phyloP scores from a whole-genome alignment of 148 eudicot species.

The Silene uniflora region DNA sequence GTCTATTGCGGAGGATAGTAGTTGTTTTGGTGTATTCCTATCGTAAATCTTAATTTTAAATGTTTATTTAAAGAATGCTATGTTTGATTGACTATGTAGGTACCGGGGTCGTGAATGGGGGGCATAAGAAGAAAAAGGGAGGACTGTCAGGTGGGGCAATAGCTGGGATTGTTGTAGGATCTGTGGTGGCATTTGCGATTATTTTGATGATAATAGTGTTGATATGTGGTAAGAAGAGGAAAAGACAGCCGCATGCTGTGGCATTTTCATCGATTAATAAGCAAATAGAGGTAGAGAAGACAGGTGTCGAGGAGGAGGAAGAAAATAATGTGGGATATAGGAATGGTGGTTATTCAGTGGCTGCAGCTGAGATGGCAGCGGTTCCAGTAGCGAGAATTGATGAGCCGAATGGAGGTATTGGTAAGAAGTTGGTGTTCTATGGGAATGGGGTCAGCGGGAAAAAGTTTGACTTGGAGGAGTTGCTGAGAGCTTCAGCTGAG shows the following conservation, averaged over 20 bases:
- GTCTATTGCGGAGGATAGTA: too few species aligned
- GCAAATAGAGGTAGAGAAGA: constrained; percentile 33
- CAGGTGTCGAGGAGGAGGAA: constrained; percentile 32
- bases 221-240: constrained; percentile 47
- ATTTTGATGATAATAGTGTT: constrained; percentile 41
- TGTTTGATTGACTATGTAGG: constrained; percentile 13
- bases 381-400: constrained; percentile 34
- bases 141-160: constrained; percentile 66
- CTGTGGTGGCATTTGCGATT: constrained; percentile 47
- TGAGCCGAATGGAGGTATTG: constrained; percentile 31
- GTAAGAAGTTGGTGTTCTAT: constrained; percentile 67
- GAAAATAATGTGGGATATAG: constrained; percentile 24
- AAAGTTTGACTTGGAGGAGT: constrained; percentile 71
- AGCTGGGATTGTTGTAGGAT: constrained; percentile 73
- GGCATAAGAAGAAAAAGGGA: constrained; percentile 25
- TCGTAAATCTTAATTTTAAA: too few species aligned
- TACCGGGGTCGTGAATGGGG: constrained; percentile 27
- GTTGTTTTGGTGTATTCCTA: too few species aligned
- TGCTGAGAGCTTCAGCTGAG: constrained; percentile 86
- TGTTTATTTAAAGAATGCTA: too few species aligned
- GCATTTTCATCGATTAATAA: constrained; percentile 40
- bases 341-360: constrained; percentile 34
- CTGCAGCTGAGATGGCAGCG: constrained; percentile 30
- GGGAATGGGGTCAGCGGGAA: constrained; percentile 43
- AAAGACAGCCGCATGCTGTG: constrained; percentile 36